phyloP scores from a whole-genome alignment of 1,284 basidiomycete species.

The Paramarasmius palmivorus region DNA sequence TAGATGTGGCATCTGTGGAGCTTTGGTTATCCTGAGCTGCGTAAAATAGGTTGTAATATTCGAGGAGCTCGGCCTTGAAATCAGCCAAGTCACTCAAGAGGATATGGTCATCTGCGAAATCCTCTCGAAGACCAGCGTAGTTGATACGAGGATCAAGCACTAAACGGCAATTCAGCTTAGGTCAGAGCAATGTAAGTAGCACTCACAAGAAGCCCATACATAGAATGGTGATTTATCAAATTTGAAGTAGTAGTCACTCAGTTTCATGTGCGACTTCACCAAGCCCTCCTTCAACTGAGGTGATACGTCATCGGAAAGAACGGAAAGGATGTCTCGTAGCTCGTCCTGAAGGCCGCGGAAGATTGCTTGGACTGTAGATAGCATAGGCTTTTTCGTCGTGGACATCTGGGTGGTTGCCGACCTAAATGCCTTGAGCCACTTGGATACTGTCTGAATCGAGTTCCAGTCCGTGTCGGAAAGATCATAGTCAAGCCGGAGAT shows the following conservation, averaged over 20 bases:
- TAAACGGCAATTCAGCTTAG: neutral
- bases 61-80: too few species aligned
- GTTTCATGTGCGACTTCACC: constrained; percentile 15
- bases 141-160: constrained; percentile 20
- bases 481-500: constrained; percentile 15
- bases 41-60: too few species aligned
- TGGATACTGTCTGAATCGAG: constrained; percentile 18
- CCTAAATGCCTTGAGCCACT: constrained; percentile 25
- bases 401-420: constrained; percentile 28
- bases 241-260: constrained; percentile 19
- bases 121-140: constrained; percentile 9
- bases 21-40: too few species aligned
- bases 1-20: too few species aligned
- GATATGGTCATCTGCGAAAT: too few species aligned
- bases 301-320: neutral
- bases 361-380: constrained; percentile 17
- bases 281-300: constrained; percentile 13
- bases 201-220: constrained; percentile 14
- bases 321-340: neutral
- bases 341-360: constrained; percentile 19
- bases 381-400: constrained; percentile 21
- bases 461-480: constrained; percentile 23
- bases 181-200: constrained; percentile 1
- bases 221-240: constrained; percentile 17
- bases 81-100: too few species aligned